Evolutionary conservation across 1,284 basidiomycete genomes (phyloP).

Genomic region (Agaricales sp.): DNA sequence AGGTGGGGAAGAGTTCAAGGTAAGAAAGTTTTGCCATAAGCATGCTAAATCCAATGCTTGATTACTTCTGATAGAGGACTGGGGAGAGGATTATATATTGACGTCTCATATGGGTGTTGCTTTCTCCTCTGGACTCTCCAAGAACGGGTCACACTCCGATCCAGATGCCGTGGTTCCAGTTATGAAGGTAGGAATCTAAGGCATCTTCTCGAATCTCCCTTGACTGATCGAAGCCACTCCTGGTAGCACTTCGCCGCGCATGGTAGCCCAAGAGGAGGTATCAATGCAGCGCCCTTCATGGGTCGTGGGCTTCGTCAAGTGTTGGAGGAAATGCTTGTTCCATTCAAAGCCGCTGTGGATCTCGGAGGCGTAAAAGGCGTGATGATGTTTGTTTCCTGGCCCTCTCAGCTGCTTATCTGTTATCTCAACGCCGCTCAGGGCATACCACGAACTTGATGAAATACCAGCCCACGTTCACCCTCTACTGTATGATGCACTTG

Average conservation of each 20-base stretch:
- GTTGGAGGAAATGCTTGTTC: slow-evolving; percentile 19
- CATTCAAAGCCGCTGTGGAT: slow-evolving; percentile 19
- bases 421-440: slow-evolving; percentile 10
- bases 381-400: slow-evolving; percentile 16
- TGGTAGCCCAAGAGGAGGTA: slow-evolving; percentile 17
- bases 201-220: not conserved
- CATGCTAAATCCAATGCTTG: not conserved
- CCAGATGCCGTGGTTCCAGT: slow-evolving; percentile 19
- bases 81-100: slow-evolving; percentile 18
- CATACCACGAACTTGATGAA: slow-evolving; percentile 19
- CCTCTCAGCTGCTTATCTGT: not conserved
- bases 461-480: slow-evolving; percentile 17
- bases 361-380: slow-evolving; percentile 18
- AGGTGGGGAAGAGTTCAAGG: slow-evolving; percentile 20
- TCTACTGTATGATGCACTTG: slow-evolving; percentile 16
- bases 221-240: not conserved
- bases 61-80: slow-evolving; percentile 13
- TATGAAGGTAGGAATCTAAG: slow-evolving; percentile 14
- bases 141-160: slow-evolving; percentile 17
- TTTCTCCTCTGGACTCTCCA: slow-evolving; percentile 16
- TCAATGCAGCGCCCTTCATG: slow-evolving; percentile 20
- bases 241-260: slow-evolving; percentile 21
- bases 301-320: slow-evolving; percentile 18
- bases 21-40: slow-evolving; percentile 3
- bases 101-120: slow-evolving; percentile 20